phyloP scores from a whole-genome alignment of 345 rosid genomes.

The Rhodamnia argentea region DNA sequence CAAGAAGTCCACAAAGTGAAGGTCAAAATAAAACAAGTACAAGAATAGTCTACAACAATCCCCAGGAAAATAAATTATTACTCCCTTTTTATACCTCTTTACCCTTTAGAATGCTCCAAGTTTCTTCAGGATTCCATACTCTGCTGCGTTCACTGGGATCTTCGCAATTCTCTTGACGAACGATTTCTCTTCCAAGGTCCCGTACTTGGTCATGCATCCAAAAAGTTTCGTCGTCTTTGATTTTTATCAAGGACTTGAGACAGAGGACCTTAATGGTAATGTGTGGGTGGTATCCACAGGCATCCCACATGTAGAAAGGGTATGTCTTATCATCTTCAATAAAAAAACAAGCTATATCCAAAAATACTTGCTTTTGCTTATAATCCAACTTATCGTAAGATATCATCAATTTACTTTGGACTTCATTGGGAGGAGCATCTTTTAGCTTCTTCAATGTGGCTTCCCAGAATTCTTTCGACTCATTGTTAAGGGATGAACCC shows the following conservation, averaged over 20 bases:
- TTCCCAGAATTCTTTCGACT: background rate
- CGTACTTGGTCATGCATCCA: background rate
- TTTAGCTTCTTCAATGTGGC: background rate
- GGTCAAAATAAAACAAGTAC: no score
- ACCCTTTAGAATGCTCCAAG: no score
- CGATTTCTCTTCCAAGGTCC: background rate
- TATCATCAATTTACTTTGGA: background rate
- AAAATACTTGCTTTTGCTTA: background rate
- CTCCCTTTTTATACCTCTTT: no score
- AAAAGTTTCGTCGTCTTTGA: background rate
- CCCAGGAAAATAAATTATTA: no score
- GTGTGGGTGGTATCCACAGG: background rate
- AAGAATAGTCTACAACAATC: no score
- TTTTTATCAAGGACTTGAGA: background rate
- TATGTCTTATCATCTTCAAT: background rate
- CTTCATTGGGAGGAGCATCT: background rate
- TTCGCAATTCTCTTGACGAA: accelerated
- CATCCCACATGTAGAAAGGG: background rate
- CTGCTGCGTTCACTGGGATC: background rate
- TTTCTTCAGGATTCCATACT: background rate
- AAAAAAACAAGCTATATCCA: background rate
- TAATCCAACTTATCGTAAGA: background rate
- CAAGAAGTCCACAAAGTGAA: no score
- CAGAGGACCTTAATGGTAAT: background rate
- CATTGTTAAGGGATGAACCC: no score